Evolutionary conservation across 345 rosid genomes (phyloP), one percentile per base, ranked within the genome.

Genomic region (Salix exigua): DNA sequence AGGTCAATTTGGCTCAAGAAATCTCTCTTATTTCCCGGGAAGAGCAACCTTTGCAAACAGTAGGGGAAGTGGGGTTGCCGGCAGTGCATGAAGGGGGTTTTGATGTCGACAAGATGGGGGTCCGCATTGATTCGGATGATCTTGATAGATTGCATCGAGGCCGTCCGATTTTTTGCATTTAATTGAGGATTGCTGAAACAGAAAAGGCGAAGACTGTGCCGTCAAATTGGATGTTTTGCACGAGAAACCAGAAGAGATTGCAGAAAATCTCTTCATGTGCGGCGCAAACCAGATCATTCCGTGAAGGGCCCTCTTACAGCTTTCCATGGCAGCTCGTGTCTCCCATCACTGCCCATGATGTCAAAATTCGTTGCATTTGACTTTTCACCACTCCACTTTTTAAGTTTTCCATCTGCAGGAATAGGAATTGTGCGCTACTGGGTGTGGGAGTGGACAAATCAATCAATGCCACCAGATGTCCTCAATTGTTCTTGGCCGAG

Each of bases 191-290:
- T 69, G 38, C 48, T 6, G 6, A 18, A 33, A 40, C 44, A 21
- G 44, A 53, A 75, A 81, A 73, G 23, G 72, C 23, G 14, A 33
- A 55, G 75, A 18, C 18, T 5, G 60, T 5, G 60, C 70, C 38
- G 82, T 75, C 79, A 75, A 75, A 53, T 33, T 71, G 51, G 63
- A 53, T 51, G 48, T 12, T 42, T 5, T 2, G 8, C 37, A 17
- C 8, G 25, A 10, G 9, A 46, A 28, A 48, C 37, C 48, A 46
- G 18, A 70, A 25, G 21, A 44, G 44, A 17, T 30, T 4, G 19
- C 18, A 58, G 12, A 35, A 74, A 66, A 76, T 76, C 63, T 70
- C 17, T 3, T 26, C 80, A 72, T 75, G 79, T 78, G 77, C 66
- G 1, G 4, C 46, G 73, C 76, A 73, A 12, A 73, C 40, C 68